These are phyloP conservation scores for Fusarium buharicum DNA, from an alignment of 2,329 filamentous ascomycete genomes.

Conservation along the genomic window DNA sequence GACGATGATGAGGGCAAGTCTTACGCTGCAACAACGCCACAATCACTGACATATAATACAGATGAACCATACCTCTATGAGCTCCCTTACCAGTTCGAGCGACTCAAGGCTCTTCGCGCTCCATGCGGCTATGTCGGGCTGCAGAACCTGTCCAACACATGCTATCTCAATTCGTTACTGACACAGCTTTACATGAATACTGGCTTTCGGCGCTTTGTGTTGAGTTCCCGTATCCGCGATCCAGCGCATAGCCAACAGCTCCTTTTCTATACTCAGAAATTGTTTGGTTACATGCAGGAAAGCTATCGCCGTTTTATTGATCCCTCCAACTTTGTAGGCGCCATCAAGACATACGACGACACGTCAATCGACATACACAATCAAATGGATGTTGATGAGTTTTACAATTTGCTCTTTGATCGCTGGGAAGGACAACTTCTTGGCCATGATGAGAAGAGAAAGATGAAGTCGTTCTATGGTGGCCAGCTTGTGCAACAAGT, in stretches of 20 bases:
- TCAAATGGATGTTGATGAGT: slow-evolving; percentile 99
- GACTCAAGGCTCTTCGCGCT: slow-evolving; percentile 74
- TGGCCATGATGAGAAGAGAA: slow-evolving; percentile 72
- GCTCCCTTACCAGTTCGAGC: slow-evolving; percentile 70
- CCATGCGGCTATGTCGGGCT: slow-evolving; percentile 86
- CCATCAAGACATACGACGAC: slow-evolving; percentile 85
- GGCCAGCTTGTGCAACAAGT: slow-evolving; percentile 94
- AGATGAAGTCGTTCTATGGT: slow-evolving; percentile 85
- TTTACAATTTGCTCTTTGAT: slow-evolving; percentile 93
- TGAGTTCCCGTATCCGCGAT: slow-evolving; percentile 69
- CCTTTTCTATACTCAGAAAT: slow-evolving; percentile 78
- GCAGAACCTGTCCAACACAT: slow-evolving; percentile 94
- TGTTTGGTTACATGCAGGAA: slow-evolving; percentile 90
- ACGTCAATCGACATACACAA: slow-evolving; percentile 83
- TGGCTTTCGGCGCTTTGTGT: slow-evolving; percentile 85
- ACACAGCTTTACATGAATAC: slow-evolving; percentile 97
- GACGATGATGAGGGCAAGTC: slow-evolving; percentile 54
- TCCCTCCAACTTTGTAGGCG: slow-evolving; percentile 75
- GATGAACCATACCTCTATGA: slow-evolving; percentile 69
- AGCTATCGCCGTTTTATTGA: slow-evolving; percentile 79
- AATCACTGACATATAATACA: slow-evolving; percentile 27
- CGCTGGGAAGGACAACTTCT: slow-evolving; percentile 86
- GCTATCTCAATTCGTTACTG: slow-evolving; percentile 94
- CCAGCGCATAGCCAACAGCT: slow-evolving; percentile 69
- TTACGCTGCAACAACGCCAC: background rate